These are phyloP conservation scores for Pelargonium fulgidum DNA, from an alignment of 441 rosid genomes.

Conservation along the genomic window DNA sequence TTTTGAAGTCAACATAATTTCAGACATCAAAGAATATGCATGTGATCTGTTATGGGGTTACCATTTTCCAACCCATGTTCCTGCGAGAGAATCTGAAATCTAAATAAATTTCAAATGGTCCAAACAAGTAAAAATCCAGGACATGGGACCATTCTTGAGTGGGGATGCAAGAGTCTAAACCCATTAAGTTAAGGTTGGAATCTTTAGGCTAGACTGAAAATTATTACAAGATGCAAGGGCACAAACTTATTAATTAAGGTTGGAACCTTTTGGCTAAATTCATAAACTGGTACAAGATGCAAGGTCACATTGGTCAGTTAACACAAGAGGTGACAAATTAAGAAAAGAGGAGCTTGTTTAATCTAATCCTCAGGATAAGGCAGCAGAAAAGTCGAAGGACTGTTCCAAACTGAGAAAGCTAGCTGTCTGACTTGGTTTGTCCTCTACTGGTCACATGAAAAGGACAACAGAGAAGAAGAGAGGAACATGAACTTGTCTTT, in stretches of 20 bases:
- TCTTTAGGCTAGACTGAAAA: neutral
- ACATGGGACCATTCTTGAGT: neutral
- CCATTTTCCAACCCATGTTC: constrained; percentile 1
- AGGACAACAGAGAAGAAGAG: neutral
- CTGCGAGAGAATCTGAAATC: neutral
- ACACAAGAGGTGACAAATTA: neutral
- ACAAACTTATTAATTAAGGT: neutral
- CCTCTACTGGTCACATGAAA: constrained; percentile 2
- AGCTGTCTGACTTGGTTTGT: neutral
- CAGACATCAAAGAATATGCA: neutral
- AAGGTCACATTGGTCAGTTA: neutral
- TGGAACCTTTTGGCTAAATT: neutral
- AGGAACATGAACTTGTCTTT: constrained; percentile 2
- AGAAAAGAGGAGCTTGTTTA: constrained; percentile 1
- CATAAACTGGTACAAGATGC: neutral
- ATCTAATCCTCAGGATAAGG: neutral
- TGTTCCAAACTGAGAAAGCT: neutral
- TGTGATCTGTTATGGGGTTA: neutral
- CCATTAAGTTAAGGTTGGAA: constrained; percentile 3
- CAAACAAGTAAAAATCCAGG: neutral
- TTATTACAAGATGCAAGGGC: neutral
- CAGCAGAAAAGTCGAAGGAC: neutral
- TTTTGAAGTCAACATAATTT: neutral
- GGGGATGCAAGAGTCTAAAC: constrained; percentile 6
- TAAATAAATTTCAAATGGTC: neutral